Evolutionary conservation across 768 basidiomycete genomes (phyloP).

Genomic region (Suillus discolor): DNA sequence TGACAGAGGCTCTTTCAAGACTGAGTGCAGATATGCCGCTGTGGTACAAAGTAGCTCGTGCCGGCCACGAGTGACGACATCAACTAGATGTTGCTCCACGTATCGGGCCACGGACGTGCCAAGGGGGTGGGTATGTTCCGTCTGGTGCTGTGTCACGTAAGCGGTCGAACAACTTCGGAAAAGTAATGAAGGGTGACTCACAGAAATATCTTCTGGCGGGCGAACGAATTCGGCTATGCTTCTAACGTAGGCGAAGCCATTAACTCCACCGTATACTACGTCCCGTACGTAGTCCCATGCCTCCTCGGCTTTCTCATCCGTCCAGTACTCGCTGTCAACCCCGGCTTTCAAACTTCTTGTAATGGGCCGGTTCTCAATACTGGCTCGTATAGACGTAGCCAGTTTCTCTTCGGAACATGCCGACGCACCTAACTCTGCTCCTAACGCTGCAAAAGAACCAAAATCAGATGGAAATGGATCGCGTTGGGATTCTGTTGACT

Average conservation of each 20-base stretch:
- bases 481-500: constrained; percentile 48
- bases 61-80: constrained; percentile 43
- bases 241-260: constrained; percentile 74
- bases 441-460: constrained; percentile 59
- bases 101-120: constrained; percentile 42
- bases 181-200: background rate
- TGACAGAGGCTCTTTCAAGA: background rate
- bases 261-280: constrained; percentile 79
- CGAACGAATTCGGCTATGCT: constrained; percentile 75
- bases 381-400: constrained; percentile 42
- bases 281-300: constrained; percentile 71
- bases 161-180: background rate
- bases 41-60: constrained; percentile 24
- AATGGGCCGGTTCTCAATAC: constrained; percentile 26
- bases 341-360: constrained; percentile 23
- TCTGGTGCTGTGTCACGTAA: background rate
- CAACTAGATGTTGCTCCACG: constrained; percentile 42
- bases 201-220: constrained; percentile 19
- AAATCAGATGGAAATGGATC: constrained; percentile 60
- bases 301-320: constrained; percentile 45
- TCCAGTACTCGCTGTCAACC: constrained; percentile 46
- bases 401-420: constrained; percentile 32
- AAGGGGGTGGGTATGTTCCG: constrained; percentile 12
- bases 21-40: constrained; percentile 1
- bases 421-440: constrained; percentile 38